Evolutionary conservation across 306 rosid species (phyloP), one percentile per base, ranked within the genome.

Genomic region (Adenanthera pavonina): DNA sequence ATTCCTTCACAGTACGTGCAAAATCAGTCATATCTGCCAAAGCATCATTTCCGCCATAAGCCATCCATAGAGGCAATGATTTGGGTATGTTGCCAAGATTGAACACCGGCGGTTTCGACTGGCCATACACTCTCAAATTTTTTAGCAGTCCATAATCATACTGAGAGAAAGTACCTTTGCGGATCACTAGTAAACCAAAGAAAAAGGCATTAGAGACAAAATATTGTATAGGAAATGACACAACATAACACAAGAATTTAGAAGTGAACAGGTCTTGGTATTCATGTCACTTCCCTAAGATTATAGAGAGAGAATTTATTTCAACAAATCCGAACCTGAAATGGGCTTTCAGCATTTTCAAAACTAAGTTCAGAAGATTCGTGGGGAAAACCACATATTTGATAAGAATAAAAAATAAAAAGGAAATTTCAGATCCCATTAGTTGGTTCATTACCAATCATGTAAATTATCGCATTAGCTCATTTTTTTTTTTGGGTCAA

Each of bases 21-120:
- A 95, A 84, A 86, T 95, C 97, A 17, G 44, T 73, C 76, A 60
- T 20, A 84, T 92, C 98, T 49, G 94, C 93, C 81, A 95, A 87
- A 78, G 82, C 95, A 83, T 95, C 98, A 61, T 82, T 89, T 75
- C 97, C 95, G 12, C 98, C 98, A 34, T 91, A 91, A 61, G 93
- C 97, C 92, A 95, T 95, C 99, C 94, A 91, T 60, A 95, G 81
- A 2, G 99, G 98, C 89, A 95, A 72, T 53, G 93, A 92, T 81
- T 87, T 80, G 36, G 99, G 98, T 84, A 95, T 89, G 76, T 34
- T 83, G 66, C 91, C 78, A 57, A 93, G 94, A 80, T 95, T 87
- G 77, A 93, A 92, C 74, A 79, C 88, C 10, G 99, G 99, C 52
- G 98, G 98, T 79, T 87, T 87, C 70, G 75, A 43, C 68, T 64